Evolutionary conservation across 148 eudicot species (phyloP).

Genomic region (Heliosperma pusillum): DNA sequence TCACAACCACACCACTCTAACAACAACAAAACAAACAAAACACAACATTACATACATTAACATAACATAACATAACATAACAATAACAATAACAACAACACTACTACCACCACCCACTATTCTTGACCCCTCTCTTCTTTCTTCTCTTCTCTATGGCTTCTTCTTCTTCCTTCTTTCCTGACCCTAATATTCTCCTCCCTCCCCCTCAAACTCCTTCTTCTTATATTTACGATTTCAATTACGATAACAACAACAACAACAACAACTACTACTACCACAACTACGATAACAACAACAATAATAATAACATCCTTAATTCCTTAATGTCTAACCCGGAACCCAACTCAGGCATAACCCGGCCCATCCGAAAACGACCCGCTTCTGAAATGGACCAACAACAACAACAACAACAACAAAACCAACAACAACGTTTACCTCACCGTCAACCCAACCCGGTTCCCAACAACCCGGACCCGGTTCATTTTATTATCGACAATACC

Average conservation of each 20-base stretch:
- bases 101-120: conserved; percentile 18
- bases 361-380: conserved; percentile 73
- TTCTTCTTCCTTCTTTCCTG: conserved; percentile 35
- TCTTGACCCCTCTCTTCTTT: conserved; percentile 9
- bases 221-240: not conserved
- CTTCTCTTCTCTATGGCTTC: conserved; percentile 36
- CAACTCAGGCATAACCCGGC: conserved; percentile 14
- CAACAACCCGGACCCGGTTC: not conserved
- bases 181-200: conserved; percentile 26
- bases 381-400: conserved; percentile 58
- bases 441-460: conserved; percentile 10
- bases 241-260: not conserved
- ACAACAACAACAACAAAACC: too few species aligned
- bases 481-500: not conserved
- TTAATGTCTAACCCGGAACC: conserved; percentile 16
- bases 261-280: not conserved
- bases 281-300: not conserved
- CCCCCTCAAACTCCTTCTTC: not conserved
- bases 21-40: conserved; percentile 10
- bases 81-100: not conserved
- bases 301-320: not conserved
- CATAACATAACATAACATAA: conserved; percentile 12
- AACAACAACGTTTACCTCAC: not conserved
- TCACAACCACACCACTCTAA: not conserved
- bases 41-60: not conserved